Base-by-base conservation (phyloP, 2,329 filamentous ascomycete genomes). In the Fusarium setosum region DNA sequence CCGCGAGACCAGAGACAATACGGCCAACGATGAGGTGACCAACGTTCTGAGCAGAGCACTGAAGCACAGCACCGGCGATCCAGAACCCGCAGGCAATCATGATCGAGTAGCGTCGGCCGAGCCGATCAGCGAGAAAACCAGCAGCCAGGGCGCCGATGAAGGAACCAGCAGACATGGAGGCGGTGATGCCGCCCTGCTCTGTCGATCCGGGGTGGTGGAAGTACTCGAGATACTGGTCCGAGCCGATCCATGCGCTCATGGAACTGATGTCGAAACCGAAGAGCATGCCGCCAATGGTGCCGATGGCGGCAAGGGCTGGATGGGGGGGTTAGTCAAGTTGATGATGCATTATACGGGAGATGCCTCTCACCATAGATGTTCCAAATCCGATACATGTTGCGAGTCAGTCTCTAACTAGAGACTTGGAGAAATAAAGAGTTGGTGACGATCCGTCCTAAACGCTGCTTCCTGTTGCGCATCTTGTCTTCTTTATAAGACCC, bases 1-100 rank as follows among this genome's bases (percentile, higher is more conserved):
- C 88, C 49, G 85, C 84, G 40, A 91, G 74, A 55, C 89, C 89
- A 68, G 89, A 90, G 72, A 92, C 82, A 62, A 90, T 79, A 48
- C 85, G 83, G 7, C 84, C 85, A 18, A 80, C 82, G 48, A 86
- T 82, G 8, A 90, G 72, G 24, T 86, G 83, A 5, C 78, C 81
- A 35, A 90, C 76, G 54, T 88, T 86, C 68, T 86, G 84, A 3
- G 86, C 81, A 9, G 88, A 84, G 59, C 84, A 85, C 61, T 87
- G 83, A 47, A 92, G 81, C 42, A 85, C 82, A 26, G 86, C 88
- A 24, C 89, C 89, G 42, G 88, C 81, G 54, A 83, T 80, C 80
- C 82, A 85, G 78, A 79, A 83, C 24, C 80, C 20, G 58, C 77
- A 82, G 23, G 77, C 80, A 49, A 84, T 77, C 74, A 81, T 77